Evolutionary conservation across 129 eudicot species (phyloP), one percentile per base, ranked within the genome.

Genomic region (Pittosporum tobira): DNA sequence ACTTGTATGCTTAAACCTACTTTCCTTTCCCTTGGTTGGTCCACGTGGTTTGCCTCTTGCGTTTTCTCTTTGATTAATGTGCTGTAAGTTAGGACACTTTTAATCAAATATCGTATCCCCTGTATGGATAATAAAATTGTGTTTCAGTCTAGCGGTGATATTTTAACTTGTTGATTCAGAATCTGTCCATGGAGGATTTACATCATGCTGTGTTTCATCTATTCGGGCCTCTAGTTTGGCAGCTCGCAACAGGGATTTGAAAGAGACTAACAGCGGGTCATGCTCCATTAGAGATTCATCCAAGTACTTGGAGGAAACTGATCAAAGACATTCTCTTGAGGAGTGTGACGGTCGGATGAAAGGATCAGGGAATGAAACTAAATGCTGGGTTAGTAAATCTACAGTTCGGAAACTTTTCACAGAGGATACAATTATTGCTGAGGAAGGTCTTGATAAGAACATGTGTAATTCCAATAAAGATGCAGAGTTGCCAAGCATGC

Each of bases 141-240:
- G n/a, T n/a, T n/a, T 49, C 9, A 15, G 29, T 3, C 3, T 48
- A 5, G 60, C 28, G 34, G 56, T 45, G 29, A 22, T 27, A 8
- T n/a, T n/a, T 54, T 46, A 27, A 38, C 13, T 5, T 29, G n/a
- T 52, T 59, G 8, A 42, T 57, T 40, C 74, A 81, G 88, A 78
- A 51, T 43, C 60, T 50, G 34, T 28, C 8, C 36, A 11, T 88
- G 18, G 23, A 56, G 61, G 61, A 56, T 56, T 30, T 67, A 72
- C 88, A 19, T 76, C 85, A 5, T 27, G 74, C 18, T 94, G 96
- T 51, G 75, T 79, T 62, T 87, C 84, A 59, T 79, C 96, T 57
- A 20, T 81, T 15, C 69, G 94, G 71, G 87, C 87, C 27, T 66
- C 83, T 62, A 94, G 90, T 23, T 63, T 93, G 58, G 80, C 86